Conservation (phyloP, 495 filamentous ascomycete genomes). For the Chlorociboria aeruginascens region DNA sequence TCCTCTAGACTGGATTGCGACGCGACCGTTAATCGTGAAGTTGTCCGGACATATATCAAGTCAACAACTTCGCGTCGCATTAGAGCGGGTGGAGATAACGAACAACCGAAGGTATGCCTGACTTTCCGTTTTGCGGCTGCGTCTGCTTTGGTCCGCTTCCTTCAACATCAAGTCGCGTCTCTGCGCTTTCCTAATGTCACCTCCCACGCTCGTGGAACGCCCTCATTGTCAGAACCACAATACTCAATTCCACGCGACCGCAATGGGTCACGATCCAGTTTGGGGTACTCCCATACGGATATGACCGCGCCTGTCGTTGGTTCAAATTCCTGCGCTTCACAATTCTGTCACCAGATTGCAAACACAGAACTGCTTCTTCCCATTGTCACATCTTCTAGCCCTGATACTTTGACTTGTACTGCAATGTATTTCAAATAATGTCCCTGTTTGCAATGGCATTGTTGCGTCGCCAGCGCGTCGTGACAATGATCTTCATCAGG, state of each 20-base stretch:
- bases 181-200: constrained; percentile 5
- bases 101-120: constrained; percentile 4
- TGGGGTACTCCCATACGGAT: constrained; percentile 14
- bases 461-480: constrained; percentile 11
- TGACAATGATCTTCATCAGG: constrained; percentile 8
- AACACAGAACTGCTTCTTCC: constrained; percentile 16
- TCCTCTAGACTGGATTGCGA: constrained; percentile 9
- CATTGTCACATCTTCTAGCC: constrained; percentile 10
- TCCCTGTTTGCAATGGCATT: constrained; percentile 12
- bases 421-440: constrained; percentile 12
- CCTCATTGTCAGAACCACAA: constrained; percentile 1
- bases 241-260: constrained; percentile 12
- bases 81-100: background rate
- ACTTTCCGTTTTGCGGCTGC: background rate
- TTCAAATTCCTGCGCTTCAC: constrained; percentile 9
- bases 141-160: background rate
- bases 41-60: background rate
- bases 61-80: constrained; percentile 17
- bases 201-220: constrained; percentile 13
- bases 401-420: constrained; percentile 6
- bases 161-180: constrained; percentile 1
- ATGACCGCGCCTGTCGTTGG: constrained; percentile 13
- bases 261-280: constrained; percentile 15
- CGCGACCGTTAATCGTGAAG: background rate
- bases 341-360: constrained; percentile 13